Evolutionary conservation across 2,329 filamentous ascomycete genomes (phyloP).

Genomic region (Penicillium paneum): DNA sequence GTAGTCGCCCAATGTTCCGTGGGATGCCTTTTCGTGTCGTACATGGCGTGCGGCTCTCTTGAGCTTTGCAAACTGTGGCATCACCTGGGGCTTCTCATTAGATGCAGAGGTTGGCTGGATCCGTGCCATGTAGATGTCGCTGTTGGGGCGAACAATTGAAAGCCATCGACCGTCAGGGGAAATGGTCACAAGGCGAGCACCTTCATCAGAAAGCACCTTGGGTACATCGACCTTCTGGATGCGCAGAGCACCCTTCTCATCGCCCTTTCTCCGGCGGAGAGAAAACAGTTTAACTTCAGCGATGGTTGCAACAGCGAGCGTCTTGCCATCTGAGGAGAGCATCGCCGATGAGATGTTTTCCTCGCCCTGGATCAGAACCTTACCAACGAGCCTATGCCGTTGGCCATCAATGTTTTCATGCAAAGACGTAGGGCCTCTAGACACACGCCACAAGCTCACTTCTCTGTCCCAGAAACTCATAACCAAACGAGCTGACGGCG

Average conservation of each 20-base stretch:
- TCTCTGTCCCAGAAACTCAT: conserved; percentile 92
- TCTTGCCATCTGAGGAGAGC: conserved; percentile 67
- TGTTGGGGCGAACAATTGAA: conserved; percentile 57
- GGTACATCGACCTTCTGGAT: conserved; percentile 70
- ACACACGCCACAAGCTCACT: conserved; percentile 74
- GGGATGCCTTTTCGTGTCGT: conserved; percentile 48
- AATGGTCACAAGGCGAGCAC: conserved; percentile 63
- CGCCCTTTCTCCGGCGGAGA: conserved; percentile 54
- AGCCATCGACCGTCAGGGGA: conserved; percentile 49
- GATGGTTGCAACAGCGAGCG: conserved; percentile 73
- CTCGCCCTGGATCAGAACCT: conserved; percentile 66
- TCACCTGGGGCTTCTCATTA: conserved; percentile 44
- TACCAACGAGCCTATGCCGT: conserved; percentile 57
- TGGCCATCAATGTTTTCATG: conserved; percentile 42
- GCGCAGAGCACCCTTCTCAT: conserved; percentile 59
- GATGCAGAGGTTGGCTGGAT: conserved; percentile 43
- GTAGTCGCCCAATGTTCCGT: conserved; percentile 71
- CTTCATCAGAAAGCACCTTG: conserved; percentile 53
- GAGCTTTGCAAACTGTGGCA: conserved; percentile 45
- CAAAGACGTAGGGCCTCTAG: conserved; percentile 46
- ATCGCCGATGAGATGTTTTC: conserved; percentile 76
- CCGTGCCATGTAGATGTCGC: conserved; percentile 54
- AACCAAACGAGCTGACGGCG: conserved; percentile 69
- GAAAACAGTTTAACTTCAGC: conserved; percentile 75
- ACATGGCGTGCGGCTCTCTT: conserved; percentile 35